Percentiles rank a stretch among this genome's conserved stretches.
Conservation (phyloP, 1,284 basidiomycete species). For the Malassezia psittaci region DNA sequence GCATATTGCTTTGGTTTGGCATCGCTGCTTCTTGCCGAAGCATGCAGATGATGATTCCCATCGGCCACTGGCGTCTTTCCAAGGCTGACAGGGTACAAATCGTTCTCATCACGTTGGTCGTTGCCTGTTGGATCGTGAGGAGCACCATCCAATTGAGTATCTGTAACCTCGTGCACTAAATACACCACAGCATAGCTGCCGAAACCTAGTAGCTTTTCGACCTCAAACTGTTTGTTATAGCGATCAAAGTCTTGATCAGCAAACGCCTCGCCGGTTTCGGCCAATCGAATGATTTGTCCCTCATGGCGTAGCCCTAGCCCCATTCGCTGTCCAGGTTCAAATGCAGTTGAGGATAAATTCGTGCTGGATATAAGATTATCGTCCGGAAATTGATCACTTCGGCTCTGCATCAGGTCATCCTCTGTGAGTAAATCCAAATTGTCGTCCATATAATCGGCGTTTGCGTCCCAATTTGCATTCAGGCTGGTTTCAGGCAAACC, state of each 20-base stretch:
- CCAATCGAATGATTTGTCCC: conserved; percentile 34
- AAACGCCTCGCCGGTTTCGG: conserved; percentile 36
- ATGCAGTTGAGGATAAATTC: not conserved
- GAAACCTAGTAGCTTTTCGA: conserved; percentile 39
- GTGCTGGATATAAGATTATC: not conserved
- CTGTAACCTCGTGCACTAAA: conserved; percentile 34
- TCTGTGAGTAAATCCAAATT: conserved; percentile 28
- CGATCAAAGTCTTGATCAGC: conserved; percentile 31
- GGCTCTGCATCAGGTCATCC: conserved; percentile 24
- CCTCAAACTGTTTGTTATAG: conserved; percentile 31
- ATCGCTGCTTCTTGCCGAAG: not conserved
- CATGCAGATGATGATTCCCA: not conserved
- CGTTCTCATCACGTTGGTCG: not conserved
- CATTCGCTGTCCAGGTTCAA: conserved; percentile 36
- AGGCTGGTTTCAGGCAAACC: not conserved
- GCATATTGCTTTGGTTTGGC: conserved; percentile 62
- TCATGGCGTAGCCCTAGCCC: conserved; percentile 42
- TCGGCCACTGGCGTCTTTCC: not conserved
- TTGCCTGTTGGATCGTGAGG: not conserved
- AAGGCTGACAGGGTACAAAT: not conserved
- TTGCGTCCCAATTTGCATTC: not conserved
- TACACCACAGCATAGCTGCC: conserved; percentile 47
- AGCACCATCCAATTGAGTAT: not conserved
- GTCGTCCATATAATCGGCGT: conserved; percentile 6
- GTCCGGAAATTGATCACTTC: not conserved